Evolutionary conservation across 371 early-diverging fungal genomes (phyloP).

Genomic region (Zopfochytrium polystomum): DNA sequence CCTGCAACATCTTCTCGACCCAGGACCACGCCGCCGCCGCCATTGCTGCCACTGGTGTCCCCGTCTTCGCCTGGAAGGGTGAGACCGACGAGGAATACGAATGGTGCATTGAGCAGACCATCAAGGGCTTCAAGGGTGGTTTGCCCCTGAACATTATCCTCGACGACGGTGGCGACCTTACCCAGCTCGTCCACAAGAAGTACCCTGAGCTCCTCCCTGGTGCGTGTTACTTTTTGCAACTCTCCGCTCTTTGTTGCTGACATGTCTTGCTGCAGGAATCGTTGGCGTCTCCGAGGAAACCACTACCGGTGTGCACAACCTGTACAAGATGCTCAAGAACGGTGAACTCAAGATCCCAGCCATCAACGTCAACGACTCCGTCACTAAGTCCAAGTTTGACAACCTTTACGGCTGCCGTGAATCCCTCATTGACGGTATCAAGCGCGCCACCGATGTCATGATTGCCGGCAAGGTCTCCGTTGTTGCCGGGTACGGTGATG

Average conservation of each 20-base stretch:
- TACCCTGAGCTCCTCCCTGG: conserved; percentile 77
- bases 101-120: conserved; percentile 98
- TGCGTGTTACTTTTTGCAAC: conserved; percentile 24
- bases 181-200: conserved; percentile 93
- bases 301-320: conserved; percentile 98
- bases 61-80: conserved; percentile 91
- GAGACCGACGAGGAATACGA: conserved; percentile 97
- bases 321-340: conserved; percentile 96
- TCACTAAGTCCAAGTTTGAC: conserved; percentile 99
- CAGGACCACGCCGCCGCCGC: conserved; percentile 89
- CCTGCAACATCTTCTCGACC: conserved; percentile 99
- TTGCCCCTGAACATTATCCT: conserved; percentile 97
- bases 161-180: conserved; percentile 99
- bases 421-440: conserved; percentile 98
- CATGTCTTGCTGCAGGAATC: conserved; percentile 46
- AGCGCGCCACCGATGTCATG: conserved; percentile 99
- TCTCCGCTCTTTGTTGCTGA: neutral
- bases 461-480: conserved; percentile 99
- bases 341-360: conserved; percentile 94
- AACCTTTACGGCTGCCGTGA: conserved; percentile 99
- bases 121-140: conserved; percentile 88
- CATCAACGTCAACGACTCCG: conserved; percentile 99
- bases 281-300: conserved; percentile 98
- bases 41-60: conserved; percentile 57
- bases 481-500: conserved; percentile 99